Conservation (phyloP, 805 yeast genomes). For the Grigorovia yakushimaensis region DNA sequence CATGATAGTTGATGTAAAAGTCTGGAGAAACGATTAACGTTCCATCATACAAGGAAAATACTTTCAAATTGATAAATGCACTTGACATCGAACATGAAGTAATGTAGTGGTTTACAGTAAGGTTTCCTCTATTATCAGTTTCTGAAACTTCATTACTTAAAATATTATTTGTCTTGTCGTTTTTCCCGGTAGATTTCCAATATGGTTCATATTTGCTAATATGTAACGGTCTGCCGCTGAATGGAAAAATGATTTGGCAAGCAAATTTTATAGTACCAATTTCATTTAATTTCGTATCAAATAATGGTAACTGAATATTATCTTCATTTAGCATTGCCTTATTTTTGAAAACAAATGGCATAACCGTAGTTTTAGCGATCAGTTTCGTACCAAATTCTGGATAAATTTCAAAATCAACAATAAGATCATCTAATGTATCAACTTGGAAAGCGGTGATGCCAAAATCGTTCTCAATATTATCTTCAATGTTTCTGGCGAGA, state of each 20-base stretch:
- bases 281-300: slow-evolving; percentile 70
- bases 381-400: slow-evolving; percentile 92
- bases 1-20: slow-evolving; percentile 42
- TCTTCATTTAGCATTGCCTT: slow-evolving; percentile 33
- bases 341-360: slow-evolving; percentile 38
- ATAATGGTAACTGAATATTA: slow-evolving; percentile 51
- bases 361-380: slow-evolving; percentile 79
- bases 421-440: slow-evolving; percentile 62
- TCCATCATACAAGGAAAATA: slow-evolving; percentile 70
- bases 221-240: slow-evolving; percentile 71
- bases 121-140: not conserved
- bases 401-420: slow-evolving; percentile 78
- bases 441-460: slow-evolving; percentile 44
- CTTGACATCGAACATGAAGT: slow-evolving; percentile 89
- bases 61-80: slow-evolving; percentile 56
- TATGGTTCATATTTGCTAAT: slow-evolving; percentile 80
- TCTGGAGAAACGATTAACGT: slow-evolving; percentile 75
- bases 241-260: slow-evolving; percentile 83
- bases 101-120: slow-evolving; percentile 37
- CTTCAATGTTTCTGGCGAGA: slow-evolving; percentile 10
- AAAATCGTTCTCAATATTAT: slow-evolving; percentile 26
- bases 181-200: slow-evolving; percentile 82
- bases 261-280: slow-evolving; percentile 73
- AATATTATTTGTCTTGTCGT: slow-evolving; percentile 15
- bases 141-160: not conserved